Evolutionary conservation across 2,329 filamentous ascomycete species (phyloP).

Genomic region (Biscogniauxia marginata): DNA sequence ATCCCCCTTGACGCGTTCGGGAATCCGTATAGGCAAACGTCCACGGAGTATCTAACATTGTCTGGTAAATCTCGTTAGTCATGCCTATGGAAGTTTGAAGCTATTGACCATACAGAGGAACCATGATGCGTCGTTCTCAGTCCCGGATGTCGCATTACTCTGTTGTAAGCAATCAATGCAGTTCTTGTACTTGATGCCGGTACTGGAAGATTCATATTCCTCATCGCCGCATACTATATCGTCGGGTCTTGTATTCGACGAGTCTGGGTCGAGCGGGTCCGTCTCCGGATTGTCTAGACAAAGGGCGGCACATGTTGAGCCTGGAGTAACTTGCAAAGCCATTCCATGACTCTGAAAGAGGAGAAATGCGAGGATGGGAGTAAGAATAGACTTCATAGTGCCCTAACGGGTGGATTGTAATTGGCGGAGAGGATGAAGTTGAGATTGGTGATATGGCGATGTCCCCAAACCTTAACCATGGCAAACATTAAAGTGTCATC

Average conservation of each 20-base stretch:
- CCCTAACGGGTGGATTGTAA: background rate
- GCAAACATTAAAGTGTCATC: slow-evolving; percentile 1
- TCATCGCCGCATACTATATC: slow-evolving; percentile 48
- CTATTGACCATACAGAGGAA: slow-evolving; percentile 44
- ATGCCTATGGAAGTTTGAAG: background rate
- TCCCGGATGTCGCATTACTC: slow-evolving; percentile 40
- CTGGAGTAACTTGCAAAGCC: slow-evolving; percentile 48
- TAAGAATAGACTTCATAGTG: slow-evolving; percentile 11
- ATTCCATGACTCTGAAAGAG: slow-evolving; percentile 12
- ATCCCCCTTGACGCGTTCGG: slow-evolving; percentile 31
- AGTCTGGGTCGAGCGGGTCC: slow-evolving; percentile 33
- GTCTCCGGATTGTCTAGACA: slow-evolving; percentile 42
- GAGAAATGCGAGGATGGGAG: slow-evolving; percentile 15
- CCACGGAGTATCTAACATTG: slow-evolving; percentile 48
- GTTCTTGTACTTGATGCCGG: slow-evolving; percentile 46
- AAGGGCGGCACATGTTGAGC: slow-evolving; percentile 47
- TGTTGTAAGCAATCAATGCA: slow-evolving; percentile 48
- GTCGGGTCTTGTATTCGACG: slow-evolving; percentile 41
- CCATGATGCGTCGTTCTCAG: slow-evolving; percentile 44
- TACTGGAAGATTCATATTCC: slow-evolving; percentile 36
- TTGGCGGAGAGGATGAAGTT: background rate
- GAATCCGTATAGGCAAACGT: slow-evolving; percentile 45
- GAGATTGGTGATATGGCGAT: slow-evolving; percentile 1
- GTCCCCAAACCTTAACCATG: slow-evolving; percentile 7
- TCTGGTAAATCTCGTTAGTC: slow-evolving; percentile 37